Evolutionary conservation across 2,329 filamentous ascomycete genomes (phyloP), one percentile per base, ranked within the genome.

Genomic region (Penicillium sp.): DNA sequence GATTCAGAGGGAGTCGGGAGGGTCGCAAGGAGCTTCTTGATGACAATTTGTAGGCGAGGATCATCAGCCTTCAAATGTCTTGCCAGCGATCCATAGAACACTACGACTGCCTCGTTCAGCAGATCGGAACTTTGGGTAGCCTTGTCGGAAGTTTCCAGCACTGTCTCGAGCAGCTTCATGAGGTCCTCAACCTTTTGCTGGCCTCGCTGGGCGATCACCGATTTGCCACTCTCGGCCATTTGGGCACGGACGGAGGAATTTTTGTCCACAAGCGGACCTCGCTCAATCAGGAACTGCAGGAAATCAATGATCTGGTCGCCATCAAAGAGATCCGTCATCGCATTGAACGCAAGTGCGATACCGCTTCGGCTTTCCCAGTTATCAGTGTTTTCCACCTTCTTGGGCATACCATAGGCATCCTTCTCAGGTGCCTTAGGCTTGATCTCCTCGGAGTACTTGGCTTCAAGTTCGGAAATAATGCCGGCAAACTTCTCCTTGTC

Each of bases 41-140:
- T 87, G 39, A 99, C 94, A 50, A 88, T 86, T 1, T 92, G 91
- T 42, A 97, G 84, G 64, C 95, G 92, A 59, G 85, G 76, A 70
- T 99, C 94, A n/a, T 91, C 91, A 7, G 85, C 75, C 60, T 89
- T 84, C 52, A 99, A 77, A 77, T 99, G 94, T 45, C 90, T 86
- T 36, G 92, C 94, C 30, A 99, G 78, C 45, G 95, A 93, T 68
- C 94, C 94, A 64, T 99, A 99, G 70, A 99, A 88, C 63, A 99
- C 94, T 62, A 99, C 92, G 46, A 99, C 92, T 15, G 95, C 94
- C 74, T 99, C 94, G 62, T 97, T 97, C 57, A 97, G 89, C 53
- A 91, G 84, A 71, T 99, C 95, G 15, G 90, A 87, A 47, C 87
- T 84, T 60, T 92, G 85, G 0, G 87, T 91, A 51, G 86, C 88